Conservation (phyloP, 257 asterid species). For the Ajuga chamaepitys region DNA sequence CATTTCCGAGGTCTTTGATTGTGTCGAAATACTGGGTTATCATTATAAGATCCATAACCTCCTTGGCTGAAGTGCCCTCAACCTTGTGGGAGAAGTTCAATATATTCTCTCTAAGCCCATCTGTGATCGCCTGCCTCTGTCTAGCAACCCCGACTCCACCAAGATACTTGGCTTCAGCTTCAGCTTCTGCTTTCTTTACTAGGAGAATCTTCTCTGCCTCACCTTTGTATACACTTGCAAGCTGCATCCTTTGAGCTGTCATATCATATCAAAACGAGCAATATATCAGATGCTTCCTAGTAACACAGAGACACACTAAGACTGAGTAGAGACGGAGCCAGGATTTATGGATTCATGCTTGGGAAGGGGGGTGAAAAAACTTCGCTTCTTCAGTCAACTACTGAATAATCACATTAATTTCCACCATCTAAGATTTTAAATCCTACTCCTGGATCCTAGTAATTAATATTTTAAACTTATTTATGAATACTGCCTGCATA, state of each 20-base stretch:
- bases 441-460: no score
- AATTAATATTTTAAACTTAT: no score
- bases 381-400: no score
- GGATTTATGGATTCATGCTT: no score
- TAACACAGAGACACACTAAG: no score
- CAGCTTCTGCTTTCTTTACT: constrained; percentile 93
- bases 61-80: constrained; percentile 85
- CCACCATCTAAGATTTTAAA: no score
- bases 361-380: no score
- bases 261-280: no score
- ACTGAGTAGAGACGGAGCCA: no score
- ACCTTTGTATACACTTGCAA: constrained; percentile 93
- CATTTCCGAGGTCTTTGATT: constrained; percentile 82
- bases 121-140: constrained; percentile 98
- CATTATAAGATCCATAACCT: constrained; percentile 96
- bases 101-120: constrained; percentile 88
- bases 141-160: constrained; percentile 99
- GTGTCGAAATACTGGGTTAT: constrained; percentile 96
- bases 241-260: constrained; percentile 95
- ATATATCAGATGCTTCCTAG: no score
- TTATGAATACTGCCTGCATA: no score
- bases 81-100: constrained; percentile 83
- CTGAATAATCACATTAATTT: no score
- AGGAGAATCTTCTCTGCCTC: constrained; percentile 90
- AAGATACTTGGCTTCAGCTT: constrained; percentile 92